Base-by-base conservation (phyloP, 2,329 filamentous ascomycete genomes). In the Trichoderma gracile region DNA sequence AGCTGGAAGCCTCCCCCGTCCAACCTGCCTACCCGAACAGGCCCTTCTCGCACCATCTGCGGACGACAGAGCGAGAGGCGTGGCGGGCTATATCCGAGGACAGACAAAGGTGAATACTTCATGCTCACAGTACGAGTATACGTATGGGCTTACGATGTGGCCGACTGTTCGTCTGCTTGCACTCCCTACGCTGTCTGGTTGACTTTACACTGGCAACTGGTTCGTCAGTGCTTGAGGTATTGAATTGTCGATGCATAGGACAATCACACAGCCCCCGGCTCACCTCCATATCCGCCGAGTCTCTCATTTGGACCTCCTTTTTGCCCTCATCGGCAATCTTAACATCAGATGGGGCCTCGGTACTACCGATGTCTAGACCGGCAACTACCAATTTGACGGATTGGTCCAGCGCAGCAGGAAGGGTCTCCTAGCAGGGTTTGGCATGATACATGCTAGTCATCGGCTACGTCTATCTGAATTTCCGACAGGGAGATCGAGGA, bases 1-100 rank as follows among this genome's bases (percentile, higher is more conserved):
- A 52, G 42, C 53, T 42, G 63, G 63, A 46, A 65, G 43, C 50
- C 21, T 54, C 63, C 23, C 63, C 63, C 56, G 49, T 23, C n/a
- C 30, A 42, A 43, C 9, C 33, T 38, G 33, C 33, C 33, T 38
- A 38, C 33, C 10, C 5, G 25, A 19, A 30, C 23, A 49, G 40
- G 55, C 49, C 55, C 46, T 65, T 38, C 58, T 38, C 49, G 33
- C 49, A 64, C 45, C 19, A 21, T 12, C 15, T 45, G 15, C 19
- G 25, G 14, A 9, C 12, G 8, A 23, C 38, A 5, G 38, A 42
- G 47, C 15, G 46, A 52, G 33, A 17, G 33, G 47, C 57, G 43
- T 30, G 23, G 38, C 33, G 46, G 47, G 46, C 10, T 42, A 38
- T 19, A 53, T 38, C 42, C 30, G 8, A 33, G 8, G 30, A 33